Base-by-base conservation (phyloP, 2,329 filamentous ascomycete species). In the Botryosphaeria dothidea region DNA sequence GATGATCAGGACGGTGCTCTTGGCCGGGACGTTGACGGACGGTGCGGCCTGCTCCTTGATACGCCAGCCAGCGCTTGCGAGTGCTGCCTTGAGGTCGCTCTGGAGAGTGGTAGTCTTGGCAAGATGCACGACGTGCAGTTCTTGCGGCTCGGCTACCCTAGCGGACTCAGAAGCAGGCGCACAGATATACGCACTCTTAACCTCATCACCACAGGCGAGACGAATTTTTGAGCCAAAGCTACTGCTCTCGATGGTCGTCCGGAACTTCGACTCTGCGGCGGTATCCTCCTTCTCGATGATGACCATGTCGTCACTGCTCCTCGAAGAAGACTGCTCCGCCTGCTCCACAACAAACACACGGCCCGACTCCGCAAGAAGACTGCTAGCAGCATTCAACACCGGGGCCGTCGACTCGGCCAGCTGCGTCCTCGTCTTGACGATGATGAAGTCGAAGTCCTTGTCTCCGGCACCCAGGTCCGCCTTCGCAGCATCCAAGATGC, bases 401-500 rank as follows among this genome's bases (percentile, higher is more conserved):
- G 23, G 48, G 4, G 25, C 25, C 11, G 48, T 31, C 23, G 48
- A 23, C 38, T 36, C 57, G n/a, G 9, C 21, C 11, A 45, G n/a
- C 38, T 4, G n/a, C 25, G 31, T 27, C 31, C 11, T n/a, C 17
- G 19, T 43, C 57, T 23, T 41, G 31, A 48, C n/a, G n/a, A 46
- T 38, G n/a, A 54, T 41, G 48, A 34, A 54, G 27, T 46, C 23
- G 23, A 34, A 36, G 9, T 63, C 27, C 43, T 17, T 15, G 49
- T 62, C 67, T 6, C 68, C 69, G 19, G 56, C 31, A 23, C 69
- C 51, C 21, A 65, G 15, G 8, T 62, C n/a, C 19, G 48, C 58
- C 15, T 65, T 52, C n/a, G 36, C 36, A 17, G 23, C 61, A n/a
- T 67, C 57, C 23, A 77, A 66, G 74, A 75, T 77, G 2, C 75